phyloP scores from a whole-genome alignment of 768 basidiomycete genomes.

The Tylopilus rubrobrunneus region DNA sequence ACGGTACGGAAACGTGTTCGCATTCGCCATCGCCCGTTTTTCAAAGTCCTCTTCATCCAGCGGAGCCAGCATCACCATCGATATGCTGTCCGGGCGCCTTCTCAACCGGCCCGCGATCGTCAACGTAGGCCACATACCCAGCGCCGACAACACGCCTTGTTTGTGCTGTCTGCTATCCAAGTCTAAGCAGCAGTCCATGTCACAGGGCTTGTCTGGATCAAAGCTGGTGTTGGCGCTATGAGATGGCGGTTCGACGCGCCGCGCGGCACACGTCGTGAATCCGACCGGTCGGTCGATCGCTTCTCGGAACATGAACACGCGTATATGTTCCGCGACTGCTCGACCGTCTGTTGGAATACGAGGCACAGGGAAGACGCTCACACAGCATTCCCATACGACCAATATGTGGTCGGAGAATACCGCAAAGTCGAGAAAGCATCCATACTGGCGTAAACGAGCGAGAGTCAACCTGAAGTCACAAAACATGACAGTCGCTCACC shows the following conservation, averaged over 20 bases:
- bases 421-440: slow-evolving; percentile 23
- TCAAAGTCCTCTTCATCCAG: slow-evolving; percentile 6
- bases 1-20: slow-evolving; percentile 19
- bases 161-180: background rate
- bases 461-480: background rate
- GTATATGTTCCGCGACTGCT: slow-evolving; percentile 17
- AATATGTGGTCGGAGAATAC: slow-evolving; percentile 21
- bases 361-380: slow-evolving; percentile 27
- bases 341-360: slow-evolving; percentile 19
- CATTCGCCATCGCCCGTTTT: background rate
- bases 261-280: slow-evolving; percentile 25
- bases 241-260: background rate
- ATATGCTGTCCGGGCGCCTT: slow-evolving; percentile 11
- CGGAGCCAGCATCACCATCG: slow-evolving; percentile 25
- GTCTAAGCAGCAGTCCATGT: background rate
- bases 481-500: slow-evolving; percentile 8
- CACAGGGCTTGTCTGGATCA: background rate
- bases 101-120: slow-evolving; percentile 25
- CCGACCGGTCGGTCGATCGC: slow-evolving; percentile 20
- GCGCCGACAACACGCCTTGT: background rate
- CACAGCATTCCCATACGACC: slow-evolving; percentile 26
- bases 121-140: slow-evolving; percentile 11
- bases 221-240: background rate
- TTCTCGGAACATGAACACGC: slow-evolving; percentile 28
- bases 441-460: slow-evolving; percentile 13